A percentile compares a stretch with the other conserved stretches of the same genome.
These are phyloP conservation scores for Dryas alaskensis DNA, from an alignment of 306 rosid species.

Conservation along the genomic window DNA sequence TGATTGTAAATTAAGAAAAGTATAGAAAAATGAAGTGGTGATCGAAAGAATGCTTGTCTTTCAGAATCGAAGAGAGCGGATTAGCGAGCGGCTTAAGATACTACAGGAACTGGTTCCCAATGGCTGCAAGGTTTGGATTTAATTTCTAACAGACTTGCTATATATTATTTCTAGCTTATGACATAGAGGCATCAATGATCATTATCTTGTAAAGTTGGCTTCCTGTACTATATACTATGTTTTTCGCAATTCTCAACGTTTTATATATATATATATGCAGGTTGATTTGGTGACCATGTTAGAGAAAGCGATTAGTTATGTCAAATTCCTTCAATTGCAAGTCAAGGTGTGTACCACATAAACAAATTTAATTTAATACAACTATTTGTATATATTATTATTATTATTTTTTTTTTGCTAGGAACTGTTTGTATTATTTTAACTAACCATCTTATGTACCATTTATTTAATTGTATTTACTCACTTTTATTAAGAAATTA, in stretches of 20 bases:
- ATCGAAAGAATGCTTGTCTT: slow-evolving; percentile 41
- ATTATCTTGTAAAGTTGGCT: neutral
- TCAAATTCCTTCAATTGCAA: slow-evolving; percentile 86
- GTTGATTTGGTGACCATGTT: slow-evolving; percentile 94
- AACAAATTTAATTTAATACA: neutral
- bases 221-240: neutral
- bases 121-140: slow-evolving; percentile 70
- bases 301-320: slow-evolving; percentile 88
- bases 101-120: slow-evolving; percentile 82
- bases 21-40: slow-evolving; percentile 12
- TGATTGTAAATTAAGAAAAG: slow-evolving; percentile 18
- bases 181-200: neutral
- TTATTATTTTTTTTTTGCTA: too few relatives aligned
- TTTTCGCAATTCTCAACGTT: neutral
- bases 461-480: too few relatives aligned
- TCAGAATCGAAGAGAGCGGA: slow-evolving; percentile 94
- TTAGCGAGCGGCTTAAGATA: slow-evolving; percentile 82
- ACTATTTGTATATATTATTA: too few relatives aligned
- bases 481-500: too few relatives aligned
- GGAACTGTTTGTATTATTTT: too few relatives aligned
- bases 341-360: slow-evolving; percentile 61
- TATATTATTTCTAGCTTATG: neutral
- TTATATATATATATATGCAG: slow-evolving; percentile 26
- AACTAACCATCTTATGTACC: too few relatives aligned
- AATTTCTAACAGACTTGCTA: neutral